Evolutionary conservation across 306 rosid species (phyloP), one percentile per base, ranked within the genome.

Genomic region (Sesbania bispinosa): DNA sequence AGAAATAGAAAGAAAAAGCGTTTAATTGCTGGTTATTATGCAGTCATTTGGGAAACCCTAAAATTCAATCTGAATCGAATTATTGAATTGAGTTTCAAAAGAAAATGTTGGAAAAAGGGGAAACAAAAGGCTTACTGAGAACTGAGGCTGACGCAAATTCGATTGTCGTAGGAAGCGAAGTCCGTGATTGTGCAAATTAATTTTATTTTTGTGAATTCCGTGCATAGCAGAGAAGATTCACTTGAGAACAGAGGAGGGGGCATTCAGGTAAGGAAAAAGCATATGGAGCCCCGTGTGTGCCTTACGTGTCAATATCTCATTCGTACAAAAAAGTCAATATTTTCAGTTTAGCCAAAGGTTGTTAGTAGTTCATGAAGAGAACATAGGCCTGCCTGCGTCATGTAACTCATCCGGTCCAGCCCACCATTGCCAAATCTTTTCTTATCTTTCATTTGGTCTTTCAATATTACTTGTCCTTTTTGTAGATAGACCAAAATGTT

Each of bases 211-310:
- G 21, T 29, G 58, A n/a, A n/a, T 53, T 41, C 24, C 51, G 61
- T 55, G 74, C 59, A 39, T 66, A 38, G 45, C 21, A 50, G 69
- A 42, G 64, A 50, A 47, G 63, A 76, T 48, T 39, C 57, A 33
- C 43, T 9, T 38, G 43, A 10, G 60, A 75, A 50, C 67, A 18
- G 41, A 68, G 74, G 69, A 75, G 73, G 10, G 6, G 70, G 85
- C n/a, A 74, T 85, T 82, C 87, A 83, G 83, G 75, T 61, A 47
- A 69, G 86, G 86, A n/a, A 75, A 61, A 67, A 74, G 79, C 80
- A 47, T 48, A 83, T 83, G 85, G 61, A 84, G 77, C 13, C 81
- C 79, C 80, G 38, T 55, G 41, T 46, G 30, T 6, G 4, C 20
- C 24, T 75, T 73, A 82, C 77, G 46, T 76, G 81, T 5, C 61